Percentiles rank a stretch among this genome's conserved stretches.
These are phyloP conservation scores for Corylus heterophylla DNA, from an alignment of 306 rosid species.

Conservation along the genomic window DNA sequence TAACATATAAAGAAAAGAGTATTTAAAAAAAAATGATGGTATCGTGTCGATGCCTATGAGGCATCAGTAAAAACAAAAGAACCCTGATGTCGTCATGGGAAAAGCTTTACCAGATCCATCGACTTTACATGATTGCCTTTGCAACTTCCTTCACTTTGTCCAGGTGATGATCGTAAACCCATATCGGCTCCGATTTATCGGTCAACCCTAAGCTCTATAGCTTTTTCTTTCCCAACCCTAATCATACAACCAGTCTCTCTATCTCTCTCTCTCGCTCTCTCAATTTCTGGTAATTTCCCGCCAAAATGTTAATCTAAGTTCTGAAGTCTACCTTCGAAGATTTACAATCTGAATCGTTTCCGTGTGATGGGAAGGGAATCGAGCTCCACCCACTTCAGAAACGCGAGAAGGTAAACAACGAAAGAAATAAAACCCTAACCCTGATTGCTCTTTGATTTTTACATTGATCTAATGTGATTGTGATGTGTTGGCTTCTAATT, in stretches of 20 bases:
- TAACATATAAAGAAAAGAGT: too few relatives aligned
- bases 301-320: slow-evolving; percentile 14
- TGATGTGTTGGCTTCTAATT: slow-evolving; percentile 31
- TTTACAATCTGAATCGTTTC: slow-evolving; percentile 5
- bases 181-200: not conserved
- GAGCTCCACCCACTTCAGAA: slow-evolving; percentile 43
- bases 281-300: not conserved
- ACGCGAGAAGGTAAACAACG: slow-evolving; percentile 47
- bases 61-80: too few relatives aligned
- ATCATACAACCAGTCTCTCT: not conserved
- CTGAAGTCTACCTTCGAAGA: not conserved
- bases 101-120: too few relatives aligned
- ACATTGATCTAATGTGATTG: slow-evolving; percentile 7
- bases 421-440: slow-evolving; percentile 34
- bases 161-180: not conserved
- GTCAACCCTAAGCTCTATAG: not conserved
- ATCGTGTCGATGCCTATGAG: too few relatives aligned
- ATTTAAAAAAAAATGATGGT: too few relatives aligned
- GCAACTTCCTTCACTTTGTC: too few relatives aligned
- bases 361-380: slow-evolving; percentile 36
- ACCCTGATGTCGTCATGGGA: too few relatives aligned
- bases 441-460: slow-evolving; percentile 15
- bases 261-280: not conserved
- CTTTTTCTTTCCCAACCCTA: not conserved
- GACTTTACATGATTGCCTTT: too few relatives aligned